phyloP scores from a whole-genome alignment of 805 yeast species.

The Candida awuae region DNA sequence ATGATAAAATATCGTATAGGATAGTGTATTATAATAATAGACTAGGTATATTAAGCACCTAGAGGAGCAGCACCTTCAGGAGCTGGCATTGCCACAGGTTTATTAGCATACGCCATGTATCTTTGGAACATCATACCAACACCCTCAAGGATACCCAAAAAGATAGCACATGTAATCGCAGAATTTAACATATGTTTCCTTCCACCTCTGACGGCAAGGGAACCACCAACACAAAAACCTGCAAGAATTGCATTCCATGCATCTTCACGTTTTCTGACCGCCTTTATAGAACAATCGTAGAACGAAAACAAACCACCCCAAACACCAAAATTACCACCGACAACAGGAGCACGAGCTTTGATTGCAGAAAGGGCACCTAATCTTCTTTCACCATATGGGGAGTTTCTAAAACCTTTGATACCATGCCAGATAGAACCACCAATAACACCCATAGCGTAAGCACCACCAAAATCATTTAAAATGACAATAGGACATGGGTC shows the following conservation, averaged over 20 bases:
- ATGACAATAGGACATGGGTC: conserved; percentile 99
- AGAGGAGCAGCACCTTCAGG: conserved; percentile 31
- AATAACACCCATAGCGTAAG: conserved; percentile 97
- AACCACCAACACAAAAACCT: conserved; percentile 97
- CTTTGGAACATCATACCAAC: conserved; percentile 95
- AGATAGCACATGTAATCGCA: conserved; percentile 95
- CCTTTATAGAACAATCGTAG: conserved; percentile 92
- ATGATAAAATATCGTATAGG: neutral
- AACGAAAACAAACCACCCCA: conserved; percentile 99
- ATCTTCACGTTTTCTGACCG: conserved; percentile 94
- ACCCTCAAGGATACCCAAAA: conserved; percentile 95
- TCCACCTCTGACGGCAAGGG: conserved; percentile 97
- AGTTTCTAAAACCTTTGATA: conserved; percentile 95
- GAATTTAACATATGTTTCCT: conserved; percentile 95
- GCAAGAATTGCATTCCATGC: conserved; percentile 98
- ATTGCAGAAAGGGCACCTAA: conserved; percentile 84
- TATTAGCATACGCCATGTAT: conserved; percentile 75
- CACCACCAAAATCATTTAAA: conserved; percentile 96
- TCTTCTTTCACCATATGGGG: conserved; percentile 94
- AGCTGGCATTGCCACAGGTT: conserved; percentile 56
- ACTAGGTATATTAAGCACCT: conserved; percentile 10
- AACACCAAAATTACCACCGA: conserved; percentile 98
- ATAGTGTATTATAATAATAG: no score
- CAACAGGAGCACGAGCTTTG: conserved; percentile 94
- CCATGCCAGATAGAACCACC: conserved; percentile 99